phyloP scores from a whole-genome alignment of 2,329 filamentous ascomycete species.

The Xylariaceae sp. region DNA sequence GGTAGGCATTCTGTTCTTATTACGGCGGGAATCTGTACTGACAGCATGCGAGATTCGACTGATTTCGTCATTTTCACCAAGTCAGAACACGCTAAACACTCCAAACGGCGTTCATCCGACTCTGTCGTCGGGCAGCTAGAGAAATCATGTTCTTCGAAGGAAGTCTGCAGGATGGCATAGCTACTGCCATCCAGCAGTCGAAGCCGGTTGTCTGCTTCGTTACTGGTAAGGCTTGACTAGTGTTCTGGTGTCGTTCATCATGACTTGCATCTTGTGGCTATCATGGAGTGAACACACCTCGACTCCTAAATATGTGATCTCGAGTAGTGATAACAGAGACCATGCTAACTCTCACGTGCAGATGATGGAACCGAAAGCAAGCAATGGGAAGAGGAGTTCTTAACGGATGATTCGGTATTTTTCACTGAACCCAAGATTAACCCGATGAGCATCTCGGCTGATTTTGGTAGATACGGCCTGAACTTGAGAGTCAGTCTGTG shows the following conservation, averaged over 20 bases:
- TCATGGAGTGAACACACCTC: too few species aligned
- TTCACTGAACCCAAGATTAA: not conserved
- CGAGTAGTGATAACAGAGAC: too few species aligned
- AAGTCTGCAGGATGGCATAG: constrained; percentile 74
- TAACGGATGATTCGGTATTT: constrained; percentile 51
- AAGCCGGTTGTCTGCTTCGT: constrained; percentile 85
- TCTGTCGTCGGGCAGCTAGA: not conserved
- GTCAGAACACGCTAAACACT: constrained; percentile 2
- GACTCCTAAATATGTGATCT: not conserved
- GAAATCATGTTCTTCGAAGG: constrained; percentile 74
- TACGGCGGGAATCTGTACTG: too few species aligned
- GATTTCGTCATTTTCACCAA: not conserved
- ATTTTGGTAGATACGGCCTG: constrained; percentile 44
- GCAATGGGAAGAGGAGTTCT: constrained; percentile 67
- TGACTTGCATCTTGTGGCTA: not conserved
- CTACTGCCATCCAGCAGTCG: constrained; percentile 63
- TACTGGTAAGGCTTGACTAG: constrained; percentile 49
- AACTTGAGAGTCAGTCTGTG: constrained; percentile 60
- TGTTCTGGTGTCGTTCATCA: not conserved
- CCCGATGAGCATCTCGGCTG: constrained; percentile 7
- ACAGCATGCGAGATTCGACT: too few species aligned
- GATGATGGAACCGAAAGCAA: constrained; percentile 65
- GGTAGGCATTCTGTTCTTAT: not conserved
- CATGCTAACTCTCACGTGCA: constrained; percentile 33
- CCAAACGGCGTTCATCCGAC: constrained; percentile 7